Percentiles rank a stretch among this genome's conserved stretches.
Evolutionary conservation across 306 rosid species (phyloP).

Genomic region (Sophora flavescens): DNA sequence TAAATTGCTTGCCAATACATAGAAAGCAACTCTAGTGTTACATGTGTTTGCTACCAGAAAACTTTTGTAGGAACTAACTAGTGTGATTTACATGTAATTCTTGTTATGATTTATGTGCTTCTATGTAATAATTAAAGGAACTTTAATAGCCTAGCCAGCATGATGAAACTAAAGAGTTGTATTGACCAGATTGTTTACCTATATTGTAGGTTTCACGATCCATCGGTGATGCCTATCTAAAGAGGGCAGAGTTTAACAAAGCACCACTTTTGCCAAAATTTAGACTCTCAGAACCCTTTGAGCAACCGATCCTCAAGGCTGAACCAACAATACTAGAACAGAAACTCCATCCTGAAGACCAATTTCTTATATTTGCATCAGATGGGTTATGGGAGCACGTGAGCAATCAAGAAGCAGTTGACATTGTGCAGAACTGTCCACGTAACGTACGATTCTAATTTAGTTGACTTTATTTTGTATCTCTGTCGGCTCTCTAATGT

Average conservation of each 20-base stretch:
- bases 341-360: constrained; percentile 74
- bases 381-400: constrained; percentile 98
- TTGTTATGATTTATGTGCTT: neutral
- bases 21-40: neutral
- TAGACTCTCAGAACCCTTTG: constrained; percentile 75
- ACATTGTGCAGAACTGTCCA: constrained; percentile 77
- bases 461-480: constrained; percentile 30
- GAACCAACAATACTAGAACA: constrained; percentile 82
- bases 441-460: constrained; percentile 71
- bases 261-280: constrained; percentile 85
- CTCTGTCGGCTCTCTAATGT: neutral
- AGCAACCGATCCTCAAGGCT: constrained; percentile 82
- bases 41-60: neutral
- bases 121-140: neutral
- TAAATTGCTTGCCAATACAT: neutral
- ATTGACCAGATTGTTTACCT: constrained; percentile 27
- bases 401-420: constrained; percentile 90
- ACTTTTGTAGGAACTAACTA: neutral
- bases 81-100: neutral
- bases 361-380: constrained; percentile 89
- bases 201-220: constrained; percentile 88
- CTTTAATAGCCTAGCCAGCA: neutral
- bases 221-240: constrained; percentile 95
- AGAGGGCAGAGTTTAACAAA: constrained; percentile 78
- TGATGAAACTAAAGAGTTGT: constrained; percentile 27